phyloP scores from a whole-genome alignment of 345 rosid species.

The Lepidium didymum region DNA sequence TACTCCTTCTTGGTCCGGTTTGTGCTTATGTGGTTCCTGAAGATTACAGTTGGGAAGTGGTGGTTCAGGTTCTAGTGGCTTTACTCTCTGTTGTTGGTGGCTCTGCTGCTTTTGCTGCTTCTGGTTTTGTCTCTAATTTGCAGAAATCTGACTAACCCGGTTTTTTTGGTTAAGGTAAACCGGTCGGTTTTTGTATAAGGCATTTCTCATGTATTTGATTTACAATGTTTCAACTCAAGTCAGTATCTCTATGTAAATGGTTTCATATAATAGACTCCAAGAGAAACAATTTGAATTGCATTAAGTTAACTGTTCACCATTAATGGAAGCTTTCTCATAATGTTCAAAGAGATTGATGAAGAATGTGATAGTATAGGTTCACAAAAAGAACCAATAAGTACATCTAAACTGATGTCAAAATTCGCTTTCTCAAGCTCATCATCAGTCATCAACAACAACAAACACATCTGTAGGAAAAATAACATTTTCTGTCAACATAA shows the following conservation, averaged over 20 bases:
- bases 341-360: too few relatives aligned
- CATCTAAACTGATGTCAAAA: too few relatives aligned
- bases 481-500: background rate
- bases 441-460: too few relatives aligned
- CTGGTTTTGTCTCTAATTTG: slow-evolving; percentile 69
- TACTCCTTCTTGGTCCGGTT: slow-evolving; percentile 76
- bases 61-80: slow-evolving; percentile 52
- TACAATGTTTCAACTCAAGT: background rate
- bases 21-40: slow-evolving; percentile 80
- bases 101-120: slow-evolving; percentile 86
- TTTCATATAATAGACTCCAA: slow-evolving; percentile 12
- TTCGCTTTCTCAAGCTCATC: too few relatives aligned
- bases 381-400: too few relatives aligned
- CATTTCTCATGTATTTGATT: background rate
- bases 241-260: slow-evolving; percentile 11
- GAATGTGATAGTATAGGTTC: too few relatives aligned
- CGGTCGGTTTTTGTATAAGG: background rate
- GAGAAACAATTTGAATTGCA: background rate
- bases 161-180: background rate
- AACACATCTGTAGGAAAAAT: too few relatives aligned
- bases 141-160: slow-evolving; percentile 49
- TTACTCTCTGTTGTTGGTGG: slow-evolving; percentile 58
- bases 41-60: slow-evolving; percentile 62
- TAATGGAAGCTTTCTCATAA: background rate
- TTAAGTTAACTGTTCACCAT: background rate